Base-by-base conservation (phyloP, 2,329 filamentous ascomycete genomes). In the Epichloe sibirici region DNA sequence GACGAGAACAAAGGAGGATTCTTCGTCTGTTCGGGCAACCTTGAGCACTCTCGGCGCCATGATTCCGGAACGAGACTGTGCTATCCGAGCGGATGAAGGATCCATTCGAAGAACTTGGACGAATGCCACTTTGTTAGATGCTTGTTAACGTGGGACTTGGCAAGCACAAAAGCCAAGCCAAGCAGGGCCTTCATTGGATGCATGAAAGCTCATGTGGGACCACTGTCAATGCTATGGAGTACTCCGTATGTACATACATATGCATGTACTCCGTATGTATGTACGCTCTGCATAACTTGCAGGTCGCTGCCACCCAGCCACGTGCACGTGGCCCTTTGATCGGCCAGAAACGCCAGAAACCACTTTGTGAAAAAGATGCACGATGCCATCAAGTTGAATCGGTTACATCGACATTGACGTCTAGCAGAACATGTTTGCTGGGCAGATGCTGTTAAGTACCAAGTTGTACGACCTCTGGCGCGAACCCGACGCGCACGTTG, bases 1-100 rank as follows among this genome's bases (percentile, higher is more conserved):
- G 17, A 86, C 62, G 23, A 90, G 72, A 34, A 88, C 74, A 57
- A 77, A 81, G 15, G 71, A 67, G 46, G 72, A 69, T 45, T 74
- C 69, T 53, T 70, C 68, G 53, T 77, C 77, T 43, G 75, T 76
- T 58, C 82, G 75, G 54, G 75, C 71, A 57, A 88, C 71, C 56
- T 79, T 77, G 51, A 87, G 68, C 54, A 88, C 71, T 50, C 58
- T 59, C 38, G 57, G 45, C 15, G 59, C 48, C 65, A 66, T 68
- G 23, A 31, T 44, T 9, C 4, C n/a, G 31, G 17, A 25, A 45
- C 12, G n/a, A 8, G 11, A 34, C 12, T 39, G 15, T 23, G 34
- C 13, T 11, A 35, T 12, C 12, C 9, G 17, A 15, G 12, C 17
- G 28, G 31, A 23, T 28, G 40, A n/a, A 35, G 6, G 45, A 23